Percentiles rank a stretch among this genome's conserved stretches.
phyloP scores from a whole-genome alignment of 2,329 filamentous ascomycete species.

The Trichoderma afroharzianum region DNA sequence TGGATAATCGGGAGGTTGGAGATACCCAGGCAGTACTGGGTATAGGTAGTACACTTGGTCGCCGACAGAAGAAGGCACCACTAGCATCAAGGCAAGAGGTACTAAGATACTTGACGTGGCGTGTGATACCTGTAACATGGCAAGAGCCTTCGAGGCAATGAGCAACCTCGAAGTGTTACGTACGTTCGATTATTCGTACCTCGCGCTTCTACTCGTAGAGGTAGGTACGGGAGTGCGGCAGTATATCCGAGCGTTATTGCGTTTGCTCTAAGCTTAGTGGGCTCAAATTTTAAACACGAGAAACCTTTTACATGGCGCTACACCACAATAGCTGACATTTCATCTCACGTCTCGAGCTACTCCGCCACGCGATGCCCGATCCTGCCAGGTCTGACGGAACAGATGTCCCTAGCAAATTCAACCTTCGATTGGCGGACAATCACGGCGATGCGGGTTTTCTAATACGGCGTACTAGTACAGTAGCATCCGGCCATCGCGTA shows the following conservation, averaged over 20 bases:
- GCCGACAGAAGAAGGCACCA: not conserved
- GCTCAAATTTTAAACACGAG: conserved; percentile 8
- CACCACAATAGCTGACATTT: not conserved
- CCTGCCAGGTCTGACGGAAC: not conserved
- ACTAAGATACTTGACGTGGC: not conserved
- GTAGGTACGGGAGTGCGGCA: not conserved
- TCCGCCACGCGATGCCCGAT: conserved; percentile 8
- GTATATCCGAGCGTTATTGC: not conserved
- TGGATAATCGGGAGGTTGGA: not conserved
- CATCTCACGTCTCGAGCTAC: conserved; percentile 1
- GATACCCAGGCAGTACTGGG: not conserved
- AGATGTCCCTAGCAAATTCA: not conserved
- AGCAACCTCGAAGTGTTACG: not conserved
- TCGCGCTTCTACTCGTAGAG: not conserved
- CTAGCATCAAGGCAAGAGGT: not conserved
- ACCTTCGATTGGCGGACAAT: not conserved
- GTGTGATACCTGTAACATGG: not conserved
- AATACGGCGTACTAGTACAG: too few relatives aligned
- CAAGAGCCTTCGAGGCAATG: not conserved
- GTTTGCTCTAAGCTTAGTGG: not conserved
- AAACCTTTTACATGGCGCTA: not conserved
- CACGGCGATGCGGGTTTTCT: not conserved
- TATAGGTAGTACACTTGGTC: not conserved
- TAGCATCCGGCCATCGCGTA: not conserved
- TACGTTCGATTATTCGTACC: not conserved